phyloP scores from a whole-genome alignment of 192 early-diverging fungal genomes.

The Rhizophagus prolifer region DNA sequence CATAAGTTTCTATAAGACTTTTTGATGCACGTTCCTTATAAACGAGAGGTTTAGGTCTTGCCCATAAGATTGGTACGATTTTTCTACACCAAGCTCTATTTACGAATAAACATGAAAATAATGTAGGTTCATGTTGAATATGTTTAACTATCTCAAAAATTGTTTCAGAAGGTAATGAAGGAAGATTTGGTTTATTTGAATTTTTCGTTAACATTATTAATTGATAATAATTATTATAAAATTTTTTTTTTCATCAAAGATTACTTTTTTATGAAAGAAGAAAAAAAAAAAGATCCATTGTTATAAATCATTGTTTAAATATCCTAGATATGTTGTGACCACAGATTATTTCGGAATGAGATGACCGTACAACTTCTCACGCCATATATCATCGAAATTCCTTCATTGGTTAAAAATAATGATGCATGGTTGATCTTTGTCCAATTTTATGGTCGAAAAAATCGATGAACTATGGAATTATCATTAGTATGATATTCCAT shows the following conservation, averaged over 20 bases:
- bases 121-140: constrained; percentile 1
- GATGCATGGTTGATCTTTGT: background rate
- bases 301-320: background rate
- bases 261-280: background rate
- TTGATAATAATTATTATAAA: too few species aligned
- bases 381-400: too few species aligned
- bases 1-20: constrained; percentile 8
- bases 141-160: constrained; percentile 7
- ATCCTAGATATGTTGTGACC: background rate
- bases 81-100: constrained; percentile 15
- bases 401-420: too few species aligned
- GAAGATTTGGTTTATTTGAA: background rate
- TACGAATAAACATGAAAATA: constrained; percentile 18
- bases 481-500: background rate
- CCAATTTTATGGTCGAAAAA: too few species aligned
- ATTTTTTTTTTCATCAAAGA: background rate
- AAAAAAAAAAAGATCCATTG: background rate
- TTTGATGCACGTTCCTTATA: background rate
- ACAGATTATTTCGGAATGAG: background rate
- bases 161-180: constrained; percentile 14
- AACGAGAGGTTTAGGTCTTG: background rate
- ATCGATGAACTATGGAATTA: too few species aligned
- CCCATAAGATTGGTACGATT: constrained; percentile 12
- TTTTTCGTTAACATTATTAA: background rate
- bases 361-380: too few species aligned